Conservation (phyloP, 2,329 filamentous ascomycete genomes). For the Colletotrichum sp. region DNA sequence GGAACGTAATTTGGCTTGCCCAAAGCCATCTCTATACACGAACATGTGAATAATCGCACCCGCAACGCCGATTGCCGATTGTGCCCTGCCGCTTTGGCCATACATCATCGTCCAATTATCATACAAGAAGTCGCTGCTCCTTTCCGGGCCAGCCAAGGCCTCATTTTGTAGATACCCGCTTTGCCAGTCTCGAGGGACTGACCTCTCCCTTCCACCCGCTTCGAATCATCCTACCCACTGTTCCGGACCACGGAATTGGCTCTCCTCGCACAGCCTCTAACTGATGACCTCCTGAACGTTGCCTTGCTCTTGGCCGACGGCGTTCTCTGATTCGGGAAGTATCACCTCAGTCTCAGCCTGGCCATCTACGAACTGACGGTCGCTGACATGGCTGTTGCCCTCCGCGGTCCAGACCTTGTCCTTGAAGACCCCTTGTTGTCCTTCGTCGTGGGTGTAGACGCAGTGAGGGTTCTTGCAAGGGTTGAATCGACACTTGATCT, state of each 20-base stretch:
- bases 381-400: slow-evolving; percentile 74
- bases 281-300: slow-evolving; percentile 44
- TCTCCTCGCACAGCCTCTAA: neutral
- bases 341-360: slow-evolving; percentile 73
- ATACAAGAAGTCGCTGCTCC: slow-evolving; percentile 20
- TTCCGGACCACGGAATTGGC: neutral
- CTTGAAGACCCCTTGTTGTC: slow-evolving; percentile 82
- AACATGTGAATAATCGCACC: slow-evolving; percentile 12
- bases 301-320: slow-evolving; percentile 41
- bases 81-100: slow-evolving; percentile 16
- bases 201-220: neutral
- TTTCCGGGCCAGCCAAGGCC: neutral
- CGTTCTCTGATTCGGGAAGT: slow-evolving; percentile 56
- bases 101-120: slow-evolving; percentile 20
- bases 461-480: slow-evolving; percentile 92
- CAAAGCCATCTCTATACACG: slow-evolving; percentile 15
- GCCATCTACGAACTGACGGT: slow-evolving; percentile 85
- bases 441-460: slow-evolving; percentile 87
- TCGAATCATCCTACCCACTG: neutral
- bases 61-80: slow-evolving; percentile 13
- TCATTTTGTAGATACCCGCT: neutral
- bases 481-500: slow-evolving; percentile 86
- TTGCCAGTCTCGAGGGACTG: neutral
- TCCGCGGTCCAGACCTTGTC: slow-evolving; percentile 91
- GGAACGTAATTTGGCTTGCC: neutral